A percentile compares a stretch with the other conserved stretches of the same genome.
Evolutionary conservation across 352 stramenopile genomes (phyloP).

Genomic region (Peronospora destructor): DNA sequence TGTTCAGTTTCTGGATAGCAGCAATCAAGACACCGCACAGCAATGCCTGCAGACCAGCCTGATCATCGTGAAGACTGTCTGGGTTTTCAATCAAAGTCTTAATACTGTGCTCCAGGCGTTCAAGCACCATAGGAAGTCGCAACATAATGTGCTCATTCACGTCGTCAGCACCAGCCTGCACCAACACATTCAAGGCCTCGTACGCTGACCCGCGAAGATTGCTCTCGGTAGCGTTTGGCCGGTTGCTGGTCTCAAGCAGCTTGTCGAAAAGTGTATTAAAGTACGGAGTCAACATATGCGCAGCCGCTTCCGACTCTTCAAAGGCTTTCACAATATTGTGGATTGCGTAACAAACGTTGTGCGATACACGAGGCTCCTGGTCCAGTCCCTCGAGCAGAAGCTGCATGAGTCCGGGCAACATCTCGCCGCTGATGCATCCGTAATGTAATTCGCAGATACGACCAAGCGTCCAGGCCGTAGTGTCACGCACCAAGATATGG

Average conservation of each 20-base stretch:
- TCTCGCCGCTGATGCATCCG: slow-evolving; percentile 83
- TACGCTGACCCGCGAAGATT: slow-evolving; percentile 90
- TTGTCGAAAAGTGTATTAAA: slow-evolving; percentile 88
- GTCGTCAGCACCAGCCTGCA: slow-evolving; percentile 76
- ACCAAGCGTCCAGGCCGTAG: slow-evolving; percentile 93
- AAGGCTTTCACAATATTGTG: slow-evolving; percentile 95
- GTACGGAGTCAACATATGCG: slow-evolving; percentile 90
- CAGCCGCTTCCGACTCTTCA: slow-evolving; percentile 60
- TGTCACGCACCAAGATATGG: slow-evolving; percentile 92
- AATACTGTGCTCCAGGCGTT: slow-evolving; percentile 71
- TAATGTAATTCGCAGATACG: slow-evolving; percentile 94
- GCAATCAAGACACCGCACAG: slow-evolving; percentile 90
- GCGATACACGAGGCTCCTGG: slow-evolving; percentile 87
- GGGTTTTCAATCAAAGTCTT: slow-evolving; percentile 57
- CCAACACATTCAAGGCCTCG: slow-evolving; percentile 91
- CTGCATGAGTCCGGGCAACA: slow-evolving; percentile 86
- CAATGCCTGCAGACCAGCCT: slow-evolving; percentile 70
- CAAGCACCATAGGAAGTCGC: slow-evolving; percentile 71
- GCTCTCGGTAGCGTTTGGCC: slow-evolving; percentile 80
- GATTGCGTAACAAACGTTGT: slow-evolving; percentile 94
- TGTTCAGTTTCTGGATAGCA: slow-evolving; percentile 89
- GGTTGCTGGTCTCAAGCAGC: slow-evolving; percentile 87
- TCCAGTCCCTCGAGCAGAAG: slow-evolving; percentile 79
- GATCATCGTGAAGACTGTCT: slow-evolving; percentile 69
- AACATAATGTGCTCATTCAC: slow-evolving; percentile 76